These are phyloP conservation scores for Cryphonectria naterciae DNA, from an alignment of 2,329 filamentous ascomycete genomes.

Conservation along the genomic window DNA sequence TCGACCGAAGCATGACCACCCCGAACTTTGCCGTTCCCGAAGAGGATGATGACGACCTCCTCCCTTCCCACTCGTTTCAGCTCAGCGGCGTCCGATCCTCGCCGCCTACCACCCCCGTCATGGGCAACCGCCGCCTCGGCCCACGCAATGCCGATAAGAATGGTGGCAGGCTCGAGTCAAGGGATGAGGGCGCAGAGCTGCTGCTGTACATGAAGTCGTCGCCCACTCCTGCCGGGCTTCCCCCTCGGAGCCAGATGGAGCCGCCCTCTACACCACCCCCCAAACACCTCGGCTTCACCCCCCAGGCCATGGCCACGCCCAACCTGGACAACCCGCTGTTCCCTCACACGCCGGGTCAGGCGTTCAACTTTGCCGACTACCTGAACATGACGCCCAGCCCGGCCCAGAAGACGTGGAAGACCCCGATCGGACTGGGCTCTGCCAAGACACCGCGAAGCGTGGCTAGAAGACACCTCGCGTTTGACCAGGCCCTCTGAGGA, in stretches of 20 bases:
- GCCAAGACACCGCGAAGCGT: slow-evolving; percentile 65
- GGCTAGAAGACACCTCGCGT: slow-evolving; percentile 77
- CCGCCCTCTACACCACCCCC: slow-evolving; percentile 78
- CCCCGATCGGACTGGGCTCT: slow-evolving; percentile 62
- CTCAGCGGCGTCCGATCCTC: slow-evolving; percentile 62
- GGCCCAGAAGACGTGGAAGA: slow-evolving; percentile 87
- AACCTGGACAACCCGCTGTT: slow-evolving; percentile 67
- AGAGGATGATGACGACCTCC: slow-evolving; percentile 82
- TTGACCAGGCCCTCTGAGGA: slow-evolving; percentile 64
- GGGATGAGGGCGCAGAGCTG: slow-evolving; percentile 80
- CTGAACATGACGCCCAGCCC: slow-evolving; percentile 97
- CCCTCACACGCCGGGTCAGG: slow-evolving; percentile 78
- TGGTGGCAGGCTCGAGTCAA: slow-evolving; percentile 47
- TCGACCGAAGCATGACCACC: slow-evolving; percentile 65
- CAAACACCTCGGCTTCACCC: slow-evolving; percentile 72
- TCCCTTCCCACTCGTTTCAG: slow-evolving; percentile 77
- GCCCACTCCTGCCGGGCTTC: slow-evolving; percentile 76
- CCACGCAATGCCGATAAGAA: slow-evolving; percentile 51
- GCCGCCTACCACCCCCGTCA: slow-evolving; percentile 83
- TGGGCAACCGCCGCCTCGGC: slow-evolving; percentile 58
- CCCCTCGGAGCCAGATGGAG: slow-evolving; percentile 60
- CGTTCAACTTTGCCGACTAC: slow-evolving; percentile 94
- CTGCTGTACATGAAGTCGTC: slow-evolving; percentile 87
- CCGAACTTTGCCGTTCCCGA: slow-evolving; percentile 65
- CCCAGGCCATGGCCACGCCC: slow-evolving; percentile 88